These are phyloP conservation scores for Lentithecium fluviatile DNA, from an alignment of 495 filamentous ascomycete species.

Conservation along the genomic window DNA sequence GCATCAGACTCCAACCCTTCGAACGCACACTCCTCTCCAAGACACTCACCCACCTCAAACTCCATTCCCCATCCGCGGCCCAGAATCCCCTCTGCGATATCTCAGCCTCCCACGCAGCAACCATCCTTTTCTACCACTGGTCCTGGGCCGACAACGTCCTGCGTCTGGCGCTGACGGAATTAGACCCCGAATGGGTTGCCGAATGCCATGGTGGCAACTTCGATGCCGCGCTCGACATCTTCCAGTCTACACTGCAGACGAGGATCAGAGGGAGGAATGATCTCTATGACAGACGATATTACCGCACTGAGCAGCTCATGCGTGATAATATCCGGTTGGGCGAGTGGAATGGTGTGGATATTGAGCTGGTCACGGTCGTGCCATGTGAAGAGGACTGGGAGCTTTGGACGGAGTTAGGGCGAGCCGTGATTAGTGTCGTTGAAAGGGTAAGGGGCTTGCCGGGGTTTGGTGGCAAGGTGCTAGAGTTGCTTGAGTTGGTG, in stretches of 20 bases:
- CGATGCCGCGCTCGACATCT: background rate
- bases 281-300: background rate
- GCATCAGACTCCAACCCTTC: slow-evolving; percentile 1
- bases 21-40: background rate
- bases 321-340: background rate
- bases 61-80: background rate
- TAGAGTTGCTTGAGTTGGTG: background rate
- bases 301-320: background rate
- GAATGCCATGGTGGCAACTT: background rate
- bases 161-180: background rate
- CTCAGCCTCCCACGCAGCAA: background rate
- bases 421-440: background rate
- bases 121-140: slow-evolving; percentile 1
- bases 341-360: background rate
- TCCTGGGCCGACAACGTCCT: background rate
- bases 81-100: background rate
- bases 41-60: background rate
- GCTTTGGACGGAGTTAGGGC: background rate
- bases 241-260: background rate
- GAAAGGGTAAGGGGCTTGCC: background rate
- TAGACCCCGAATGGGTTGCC: slow-evolving; percentile 1
- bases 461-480: background rate
- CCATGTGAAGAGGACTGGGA: background rate
- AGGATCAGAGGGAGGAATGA: background rate
- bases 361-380: background rate